These are phyloP conservation scores for Coniosporium apollinis DNA, from an alignment of 495 filamentous ascomycete genomes.

Conservation along the genomic window DNA sequence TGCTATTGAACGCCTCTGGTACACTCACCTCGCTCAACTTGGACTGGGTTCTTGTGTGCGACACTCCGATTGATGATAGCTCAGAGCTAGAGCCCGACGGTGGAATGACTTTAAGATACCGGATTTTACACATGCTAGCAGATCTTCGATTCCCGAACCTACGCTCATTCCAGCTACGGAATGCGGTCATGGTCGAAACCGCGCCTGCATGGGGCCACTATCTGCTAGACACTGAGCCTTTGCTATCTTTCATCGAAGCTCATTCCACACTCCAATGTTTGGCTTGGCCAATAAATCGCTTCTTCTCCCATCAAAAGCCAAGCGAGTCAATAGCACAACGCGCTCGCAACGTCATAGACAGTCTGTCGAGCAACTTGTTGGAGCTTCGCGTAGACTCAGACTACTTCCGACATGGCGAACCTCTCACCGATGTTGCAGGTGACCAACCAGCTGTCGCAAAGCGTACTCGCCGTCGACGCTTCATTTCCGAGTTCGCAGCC, in stretches of 20 bases:
- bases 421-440: constrained; percentile 10
- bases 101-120: no score
- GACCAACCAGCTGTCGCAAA: not conserved
- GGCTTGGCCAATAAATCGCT: constrained; percentile 20
- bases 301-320: constrained; percentile 10
- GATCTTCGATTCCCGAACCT: constrained; percentile 16
- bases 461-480: constrained; percentile 12
- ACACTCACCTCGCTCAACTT: constrained; percentile 17
- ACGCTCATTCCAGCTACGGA: constrained; percentile 18
- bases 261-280: constrained; percentile 18
- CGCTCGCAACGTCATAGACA: constrained; percentile 12
- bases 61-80: no score
- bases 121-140: constrained; percentile 3
- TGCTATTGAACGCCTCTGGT: constrained; percentile 6
- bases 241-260: constrained; percentile 18
- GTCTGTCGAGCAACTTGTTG: constrained; percentile 10
- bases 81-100: no score
- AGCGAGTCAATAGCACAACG: constrained; percentile 4
- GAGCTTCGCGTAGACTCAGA: constrained; percentile 19
- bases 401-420: constrained; percentile 11
- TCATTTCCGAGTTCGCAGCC: constrained; percentile 19
- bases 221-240: constrained; percentile 11
- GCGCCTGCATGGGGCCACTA: constrained; percentile 10
- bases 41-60: constrained; percentile 18
- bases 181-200: constrained; percentile 11